Conservation (phyloP, 768 basidiomycete genomes). For the Tephrocybe sp. region DNA sequence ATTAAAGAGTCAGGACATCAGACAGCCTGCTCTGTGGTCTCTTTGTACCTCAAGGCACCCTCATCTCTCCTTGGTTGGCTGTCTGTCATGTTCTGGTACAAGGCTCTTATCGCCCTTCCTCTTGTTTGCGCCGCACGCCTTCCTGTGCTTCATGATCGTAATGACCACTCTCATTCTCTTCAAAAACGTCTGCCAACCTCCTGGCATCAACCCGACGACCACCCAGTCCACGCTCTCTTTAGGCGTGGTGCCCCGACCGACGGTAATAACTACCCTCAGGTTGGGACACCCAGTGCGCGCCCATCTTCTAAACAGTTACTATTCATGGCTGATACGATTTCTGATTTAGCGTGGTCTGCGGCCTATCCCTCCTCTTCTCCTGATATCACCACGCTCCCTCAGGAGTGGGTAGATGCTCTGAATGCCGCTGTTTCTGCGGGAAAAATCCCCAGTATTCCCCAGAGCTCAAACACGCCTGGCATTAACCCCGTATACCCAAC, state of each 20-base stretch:
- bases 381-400: constrained; percentile 52
- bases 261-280: constrained; percentile 45
- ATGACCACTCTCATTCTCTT: constrained; percentile 28
- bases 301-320: background rate
- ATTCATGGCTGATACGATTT: background rate
- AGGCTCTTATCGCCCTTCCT: constrained; percentile 23
- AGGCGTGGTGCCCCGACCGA: constrained; percentile 46
- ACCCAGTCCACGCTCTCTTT: constrained; percentile 63
- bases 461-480: constrained; percentile 34
- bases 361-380: constrained; percentile 54
- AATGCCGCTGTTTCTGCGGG: constrained; percentile 63
- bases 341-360: constrained; percentile 52
- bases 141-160: constrained; percentile 21
- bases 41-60: background rate
- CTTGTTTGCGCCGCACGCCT: constrained; percentile 21
- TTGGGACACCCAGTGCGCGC: constrained; percentile 58
- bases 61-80: constrained; percentile 4
- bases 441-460: constrained; percentile 68
- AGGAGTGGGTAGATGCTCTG: constrained; percentile 71
- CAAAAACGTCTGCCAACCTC: constrained; percentile 28
- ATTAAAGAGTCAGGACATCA: background rate
- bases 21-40: background rate
- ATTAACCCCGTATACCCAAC: constrained; percentile 43
- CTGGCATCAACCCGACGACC: constrained; percentile 65
- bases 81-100: constrained; percentile 18